A percentile compares a stretch with the other conserved stretches of the same genome.
Evolutionary conservation across 2,329 filamentous ascomycete genomes (phyloP).

Genomic region (Fonsecaea monophora): DNA sequence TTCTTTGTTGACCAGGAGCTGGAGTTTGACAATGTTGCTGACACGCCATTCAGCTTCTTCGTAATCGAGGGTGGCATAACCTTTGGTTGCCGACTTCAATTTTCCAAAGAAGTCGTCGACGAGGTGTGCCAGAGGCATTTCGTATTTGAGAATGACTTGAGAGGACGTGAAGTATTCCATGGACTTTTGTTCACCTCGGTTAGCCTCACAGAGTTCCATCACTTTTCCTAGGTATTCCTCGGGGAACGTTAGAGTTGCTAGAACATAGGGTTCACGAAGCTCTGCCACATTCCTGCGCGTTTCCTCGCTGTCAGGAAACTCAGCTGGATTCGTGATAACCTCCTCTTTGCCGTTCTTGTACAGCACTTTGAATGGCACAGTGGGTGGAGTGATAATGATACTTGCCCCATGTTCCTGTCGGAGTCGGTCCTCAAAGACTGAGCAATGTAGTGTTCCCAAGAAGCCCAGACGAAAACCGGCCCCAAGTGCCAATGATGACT

Average conservation of each 20-base stretch:
- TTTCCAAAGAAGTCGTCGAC: conserved; percentile 98
- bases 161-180: conserved; percentile 89
- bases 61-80: conserved; percentile 95
- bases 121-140: conserved; percentile 83
- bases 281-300: conserved; percentile 63
- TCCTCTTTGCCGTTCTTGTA: conserved; percentile 78
- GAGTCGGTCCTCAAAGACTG: conserved; percentile 96
- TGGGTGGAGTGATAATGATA: conserved; percentile 96
- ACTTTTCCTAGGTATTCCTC: conserved; percentile 93
- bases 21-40: conserved; percentile 83
- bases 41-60: conserved; percentile 89
- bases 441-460: conserved; percentile 94
- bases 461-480: conserved; percentile 95
- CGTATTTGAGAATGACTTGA: conserved; percentile 94
- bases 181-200: conserved; percentile 84
- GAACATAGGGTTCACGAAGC: conserved; percentile 76
- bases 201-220: conserved; percentile 91
- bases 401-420: conserved; percentile 92
- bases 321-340: conserved; percentile 82
- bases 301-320: conserved; percentile 79
- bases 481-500: conserved; percentile 90
- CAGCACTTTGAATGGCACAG: conserved; percentile 86
- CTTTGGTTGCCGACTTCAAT: conserved; percentile 90
- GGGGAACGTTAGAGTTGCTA: conserved; percentile 85
- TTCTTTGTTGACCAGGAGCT: conserved; percentile 89